phyloP scores from a whole-genome alignment of 257 asterid genomes.

The Schizonepeta tenuifolia region DNA sequence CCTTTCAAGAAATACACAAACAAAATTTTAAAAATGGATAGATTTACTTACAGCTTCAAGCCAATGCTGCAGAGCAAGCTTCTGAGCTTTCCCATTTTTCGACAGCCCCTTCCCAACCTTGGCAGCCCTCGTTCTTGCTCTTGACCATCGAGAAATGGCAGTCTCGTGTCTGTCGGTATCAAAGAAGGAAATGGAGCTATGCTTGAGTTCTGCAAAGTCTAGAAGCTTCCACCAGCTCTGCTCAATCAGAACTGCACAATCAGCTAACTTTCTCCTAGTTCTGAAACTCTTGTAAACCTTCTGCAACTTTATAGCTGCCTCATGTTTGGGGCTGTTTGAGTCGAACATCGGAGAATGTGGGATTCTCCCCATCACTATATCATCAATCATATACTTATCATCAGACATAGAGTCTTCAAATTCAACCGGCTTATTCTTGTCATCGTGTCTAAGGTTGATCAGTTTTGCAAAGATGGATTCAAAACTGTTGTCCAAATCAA shows the following conservation, averaged over 20 bases:
- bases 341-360: conserved; percentile 29
- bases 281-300: conserved; percentile 64
- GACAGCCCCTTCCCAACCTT: conserved; percentile 71
- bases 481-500: conserved; percentile 30
- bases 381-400: conserved; percentile 12
- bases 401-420: conserved; percentile 3
- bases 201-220: conserved; percentile 60
- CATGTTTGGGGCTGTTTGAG: conserved; percentile 44
- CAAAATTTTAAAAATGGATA: not conserved
- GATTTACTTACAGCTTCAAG: conserved; percentile 61
- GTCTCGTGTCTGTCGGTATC: conserved; percentile 53
- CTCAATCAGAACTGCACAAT: conserved; percentile 71
- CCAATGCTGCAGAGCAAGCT: conserved; percentile 72
- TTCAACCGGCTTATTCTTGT: not conserved
- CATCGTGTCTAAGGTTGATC: conserved; percentile 5
- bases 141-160: conserved; percentile 65
- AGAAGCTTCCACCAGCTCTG: conserved; percentile 69
- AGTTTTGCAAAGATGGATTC: conserved; percentile 35
- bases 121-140: conserved; percentile 69
- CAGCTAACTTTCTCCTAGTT: conserved; percentile 63
- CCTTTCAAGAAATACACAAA: not conserved
- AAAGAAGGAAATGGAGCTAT: conserved; percentile 59
- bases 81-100: conserved; percentile 56
- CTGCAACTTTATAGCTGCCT: conserved; percentile 63
- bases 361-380: conserved; percentile 23